A percentile compares a stretch with the other conserved stretches of the same genome.
These are phyloP conservation scores for Ambrosia trifida DNA, from an alignment of 129 eudicot species.

Conservation along the genomic window DNA sequence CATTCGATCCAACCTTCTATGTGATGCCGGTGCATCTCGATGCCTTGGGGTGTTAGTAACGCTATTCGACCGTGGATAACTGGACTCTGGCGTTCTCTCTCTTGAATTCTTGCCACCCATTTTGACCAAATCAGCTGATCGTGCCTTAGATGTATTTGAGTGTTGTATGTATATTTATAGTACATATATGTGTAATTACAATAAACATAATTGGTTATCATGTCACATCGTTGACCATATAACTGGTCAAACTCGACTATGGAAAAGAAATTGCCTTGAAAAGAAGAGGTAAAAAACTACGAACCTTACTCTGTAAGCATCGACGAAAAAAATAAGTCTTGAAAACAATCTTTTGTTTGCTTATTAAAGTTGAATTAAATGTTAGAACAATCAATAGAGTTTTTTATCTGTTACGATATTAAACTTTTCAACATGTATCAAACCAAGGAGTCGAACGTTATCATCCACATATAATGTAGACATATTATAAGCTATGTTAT, in stretches of 20 bases:
- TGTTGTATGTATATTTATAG: background rate
- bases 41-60: conserved; percentile 39
- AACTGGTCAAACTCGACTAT: background rate
- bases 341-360: background rate
- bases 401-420: no score
- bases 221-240: background rate
- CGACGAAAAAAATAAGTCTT: background rate
- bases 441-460: no score
- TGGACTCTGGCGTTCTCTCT: conserved; percentile 9
- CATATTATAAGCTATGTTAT: no score
- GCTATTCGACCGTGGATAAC: background rate
- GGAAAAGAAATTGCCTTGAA: conserved; percentile 20
- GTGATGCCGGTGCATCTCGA: conserved; percentile 33
- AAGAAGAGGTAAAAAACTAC: background rate
- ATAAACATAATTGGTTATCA: background rate
- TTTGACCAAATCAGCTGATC: background rate
- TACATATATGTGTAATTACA: background rate
- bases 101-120: conserved; percentile 34
- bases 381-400: no score
- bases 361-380: background rate
- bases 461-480: no score
- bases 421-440: no score
- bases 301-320: conserved; percentile 5
- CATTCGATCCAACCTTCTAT: conserved; percentile 38
- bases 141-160: background rate